A percentile compares a stretch with the other conserved stretches of the same genome.
These are phyloP conservation scores for Mucor lusitanicus DNA, from an alignment of 371 early-diverging fungal genomes.

Conservation along the genomic window DNA sequence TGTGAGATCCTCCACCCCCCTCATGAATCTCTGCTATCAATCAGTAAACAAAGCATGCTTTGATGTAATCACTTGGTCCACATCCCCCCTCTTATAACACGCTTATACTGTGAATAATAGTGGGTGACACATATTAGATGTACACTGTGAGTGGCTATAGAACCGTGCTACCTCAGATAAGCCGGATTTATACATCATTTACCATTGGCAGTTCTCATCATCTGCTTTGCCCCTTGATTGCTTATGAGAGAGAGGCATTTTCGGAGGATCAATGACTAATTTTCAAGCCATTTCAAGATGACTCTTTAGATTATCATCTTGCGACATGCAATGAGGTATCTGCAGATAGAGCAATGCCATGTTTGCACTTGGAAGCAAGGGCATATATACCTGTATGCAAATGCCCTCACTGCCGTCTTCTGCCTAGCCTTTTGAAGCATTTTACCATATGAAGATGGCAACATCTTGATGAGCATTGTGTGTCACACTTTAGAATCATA, in stretches of 20 bases:
- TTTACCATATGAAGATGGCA: background rate
- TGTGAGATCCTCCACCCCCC: background rate
- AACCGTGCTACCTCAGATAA: background rate
- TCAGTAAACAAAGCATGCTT: background rate
- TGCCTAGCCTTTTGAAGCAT: background rate
- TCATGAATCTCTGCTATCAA: background rate
- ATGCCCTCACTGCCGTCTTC: background rate
- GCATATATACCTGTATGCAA: background rate
- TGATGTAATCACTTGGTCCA: background rate
- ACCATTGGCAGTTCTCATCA: conserved; percentile 4
- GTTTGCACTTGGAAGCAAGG: background rate
- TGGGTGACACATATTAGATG: background rate
- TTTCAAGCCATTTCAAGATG: background rate
- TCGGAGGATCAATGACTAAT: background rate
- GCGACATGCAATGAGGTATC: background rate
- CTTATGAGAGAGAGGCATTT: background rate
- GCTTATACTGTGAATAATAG: background rate
- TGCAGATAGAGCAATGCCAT: background rate
- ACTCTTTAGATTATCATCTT: background rate
- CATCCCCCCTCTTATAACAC: too few species aligned
- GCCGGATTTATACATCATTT: background rate
- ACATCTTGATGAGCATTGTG: background rate
- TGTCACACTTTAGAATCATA: background rate
- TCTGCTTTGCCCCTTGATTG: background rate
- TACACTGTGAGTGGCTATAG: background rate